These are phyloP conservation scores for Odontarrhena argentea DNA, from an alignment of 345 rosid species.

Conservation along the genomic window DNA sequence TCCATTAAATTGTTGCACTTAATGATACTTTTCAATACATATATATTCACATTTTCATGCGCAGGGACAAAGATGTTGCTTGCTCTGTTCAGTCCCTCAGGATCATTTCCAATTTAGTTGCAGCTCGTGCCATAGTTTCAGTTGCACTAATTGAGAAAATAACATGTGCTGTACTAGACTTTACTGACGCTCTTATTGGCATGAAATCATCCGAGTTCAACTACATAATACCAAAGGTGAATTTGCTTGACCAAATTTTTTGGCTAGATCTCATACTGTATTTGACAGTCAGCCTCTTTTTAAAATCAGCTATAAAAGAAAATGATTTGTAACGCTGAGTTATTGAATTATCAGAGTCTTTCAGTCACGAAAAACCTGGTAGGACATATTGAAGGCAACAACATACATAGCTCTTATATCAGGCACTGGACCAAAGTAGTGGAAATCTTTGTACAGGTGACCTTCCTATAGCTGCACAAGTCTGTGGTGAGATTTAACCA, in stretches of 20 bases:
- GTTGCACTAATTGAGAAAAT: slow-evolving; percentile 62
- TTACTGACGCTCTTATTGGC: slow-evolving; percentile 52
- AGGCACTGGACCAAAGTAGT: slow-evolving; percentile 87
- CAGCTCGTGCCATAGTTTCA: slow-evolving; percentile 66
- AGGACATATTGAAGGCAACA: slow-evolving; percentile 53
- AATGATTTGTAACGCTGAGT: slow-evolving; percentile 26
- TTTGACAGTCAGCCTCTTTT: neutral
- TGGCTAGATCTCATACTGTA: slow-evolving; percentile 11
- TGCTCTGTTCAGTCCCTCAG: slow-evolving; percentile 74
- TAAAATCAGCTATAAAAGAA: neutral
- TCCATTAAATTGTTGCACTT: slow-evolving; percentile 7
- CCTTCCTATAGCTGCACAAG: slow-evolving; percentile 18
- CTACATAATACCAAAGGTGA: slow-evolving; percentile 80
- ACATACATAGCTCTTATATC: slow-evolving; percentile 56
- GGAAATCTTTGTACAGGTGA: slow-evolving; percentile 84
- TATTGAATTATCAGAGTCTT: slow-evolving; percentile 66
- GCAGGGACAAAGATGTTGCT: slow-evolving; percentile 74
- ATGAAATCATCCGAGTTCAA: slow-evolving; percentile 59
- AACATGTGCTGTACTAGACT: slow-evolving; percentile 69
- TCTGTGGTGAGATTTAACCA: slow-evolving; percentile 21
- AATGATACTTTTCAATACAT: slow-evolving; percentile 17
- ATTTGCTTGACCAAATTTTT: slow-evolving; percentile 21
- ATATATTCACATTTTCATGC: slow-evolving; percentile 15
- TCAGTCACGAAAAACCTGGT: slow-evolving; percentile 57
- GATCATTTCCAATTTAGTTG: slow-evolving; percentile 82